Conservation (phyloP, 1,139 yeast genomes). For the Hyphopichia buzzinii region DNA sequence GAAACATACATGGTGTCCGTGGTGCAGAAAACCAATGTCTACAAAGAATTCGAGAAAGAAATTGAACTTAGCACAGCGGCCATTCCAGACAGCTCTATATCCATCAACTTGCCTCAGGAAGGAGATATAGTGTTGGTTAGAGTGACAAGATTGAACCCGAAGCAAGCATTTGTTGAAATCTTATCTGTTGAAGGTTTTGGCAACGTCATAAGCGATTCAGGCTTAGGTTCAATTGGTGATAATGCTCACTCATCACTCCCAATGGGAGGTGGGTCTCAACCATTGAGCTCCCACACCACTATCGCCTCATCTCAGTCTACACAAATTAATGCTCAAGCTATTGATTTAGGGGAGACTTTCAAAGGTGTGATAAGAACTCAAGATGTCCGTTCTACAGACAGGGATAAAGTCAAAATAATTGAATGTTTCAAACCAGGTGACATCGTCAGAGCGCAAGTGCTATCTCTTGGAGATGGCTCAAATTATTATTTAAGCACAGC, state of each 20-base stretch:
- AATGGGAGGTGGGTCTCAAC: constrained; percentile 55
- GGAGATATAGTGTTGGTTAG: constrained; percentile 80
- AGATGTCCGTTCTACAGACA: constrained; percentile 86
- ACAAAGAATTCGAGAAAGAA: constrained; percentile 30
- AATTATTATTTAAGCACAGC: constrained; percentile 90
- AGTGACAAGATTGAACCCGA: constrained; percentile 62
- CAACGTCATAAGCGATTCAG: constrained; percentile 59
- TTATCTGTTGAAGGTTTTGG: constrained; percentile 72
- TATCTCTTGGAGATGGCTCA: constrained; percentile 91
- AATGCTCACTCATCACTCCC: constrained; percentile 40
- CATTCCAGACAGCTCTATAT: constrained; percentile 9
- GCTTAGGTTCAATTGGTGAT: constrained; percentile 63
- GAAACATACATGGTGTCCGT: constrained; percentile 30
- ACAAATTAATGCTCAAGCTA: constrained; percentile 38
- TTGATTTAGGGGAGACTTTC: constrained; percentile 86
- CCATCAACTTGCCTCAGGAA: constrained; percentile 73
- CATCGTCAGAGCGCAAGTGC: constrained; percentile 74
- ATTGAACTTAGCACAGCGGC: constrained; percentile 2
- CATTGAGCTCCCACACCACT: constrained; percentile 36
- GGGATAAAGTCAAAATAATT: constrained; percentile 79
- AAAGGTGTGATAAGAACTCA: constrained; percentile 85
- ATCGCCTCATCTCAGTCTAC: constrained; percentile 47
- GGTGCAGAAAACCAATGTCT: constrained; percentile 28
- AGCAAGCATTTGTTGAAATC: constrained; percentile 82
- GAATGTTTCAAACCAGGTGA: constrained; percentile 91